Base-by-base conservation (phyloP, 306 rosid species). In the Cicer chorassanicum region DNA sequence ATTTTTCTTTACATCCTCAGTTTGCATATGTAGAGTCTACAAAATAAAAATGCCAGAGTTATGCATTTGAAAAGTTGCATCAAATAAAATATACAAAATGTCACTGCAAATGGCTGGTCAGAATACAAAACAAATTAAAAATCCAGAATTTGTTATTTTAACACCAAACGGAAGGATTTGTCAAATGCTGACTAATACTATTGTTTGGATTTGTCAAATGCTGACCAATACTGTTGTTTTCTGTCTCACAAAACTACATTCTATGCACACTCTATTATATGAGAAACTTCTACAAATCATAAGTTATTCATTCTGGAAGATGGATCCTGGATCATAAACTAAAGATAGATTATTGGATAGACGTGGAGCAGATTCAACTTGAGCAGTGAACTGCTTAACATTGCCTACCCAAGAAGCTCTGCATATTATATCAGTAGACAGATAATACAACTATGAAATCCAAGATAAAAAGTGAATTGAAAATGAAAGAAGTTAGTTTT, bases 11-110 rank as follows among this genome's bases (percentile, higher is more conserved):
- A 73, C 75, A 81, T 63, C 82, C 68, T 88, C 96, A 8, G 82
- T 46, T 82, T 84, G 86, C 77, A 83, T 77, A 70, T 93, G 82
- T 71, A 91, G 87, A 68, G 93, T 87, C 98, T 93, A 81, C 39
- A 73, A 67, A 72, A 70, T 40, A 49, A 75, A 78, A 74, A 69
- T 50, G 55, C 54, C 16, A 12, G 36, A 82, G 78, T 9, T 44
- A 75, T 82, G 53, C 53, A 74, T 54, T 69, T 59, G 59, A 46
- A 48, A 83, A 45, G 18, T 36, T 57, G 46, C 41, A 62, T 14
- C 9, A 70, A 36, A 64, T 65, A 74, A 74, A 54, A 42, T 6
- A 9, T 7, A 64, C 44, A 43, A 46, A 39, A 56, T 40, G 34
- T 67, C 2, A 19, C 55, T 0, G n/a, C 9, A 65, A 76, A 46